These are phyloP conservation scores for Epichloe hybrida DNA, from an alignment of 2,329 filamentous ascomycete species.

Conservation along the genomic window DNA sequence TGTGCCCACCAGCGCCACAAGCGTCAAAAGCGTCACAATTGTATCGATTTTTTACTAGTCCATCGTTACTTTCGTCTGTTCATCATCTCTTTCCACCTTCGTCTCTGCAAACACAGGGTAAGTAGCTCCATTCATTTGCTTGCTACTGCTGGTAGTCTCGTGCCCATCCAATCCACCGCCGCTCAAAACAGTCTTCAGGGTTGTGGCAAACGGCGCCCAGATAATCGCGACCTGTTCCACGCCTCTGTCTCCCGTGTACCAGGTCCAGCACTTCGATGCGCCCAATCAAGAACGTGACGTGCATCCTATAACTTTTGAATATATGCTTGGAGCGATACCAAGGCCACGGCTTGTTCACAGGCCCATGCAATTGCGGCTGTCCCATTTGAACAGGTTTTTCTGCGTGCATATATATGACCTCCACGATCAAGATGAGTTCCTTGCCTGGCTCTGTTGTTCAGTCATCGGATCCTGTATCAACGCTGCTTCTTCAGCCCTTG, in stretches of 20 bases:
- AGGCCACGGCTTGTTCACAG: neutral
- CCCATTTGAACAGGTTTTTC: neutral
- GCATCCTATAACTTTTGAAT: neutral
- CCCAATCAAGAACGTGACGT: neutral
- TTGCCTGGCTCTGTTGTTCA: neutral
- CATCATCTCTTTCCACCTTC: neutral
- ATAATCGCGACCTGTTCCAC: neutral
- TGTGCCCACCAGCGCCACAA: neutral
- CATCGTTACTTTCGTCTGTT: neutral
- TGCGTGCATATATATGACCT: neutral
- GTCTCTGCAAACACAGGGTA: neutral
- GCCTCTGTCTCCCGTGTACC: neutral
- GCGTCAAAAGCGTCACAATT: neutral
- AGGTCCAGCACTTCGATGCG: neutral
- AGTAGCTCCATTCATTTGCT: neutral
- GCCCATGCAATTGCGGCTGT: neutral
- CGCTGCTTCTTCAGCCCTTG: conserved; percentile 39
- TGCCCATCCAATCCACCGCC: conserved; percentile 7
- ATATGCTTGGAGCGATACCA: neutral
- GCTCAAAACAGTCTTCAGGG: neutral
- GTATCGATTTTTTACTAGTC: neutral
- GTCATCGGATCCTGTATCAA: neutral
- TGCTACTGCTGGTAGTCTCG: conserved; percentile 9
- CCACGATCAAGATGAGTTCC: neutral
- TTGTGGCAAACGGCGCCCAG: neutral